Evolutionary conservation across 257 asterid species (phyloP), one percentile per base, ranked within the genome.

Genomic region (Solanum stenotomum): DNA sequence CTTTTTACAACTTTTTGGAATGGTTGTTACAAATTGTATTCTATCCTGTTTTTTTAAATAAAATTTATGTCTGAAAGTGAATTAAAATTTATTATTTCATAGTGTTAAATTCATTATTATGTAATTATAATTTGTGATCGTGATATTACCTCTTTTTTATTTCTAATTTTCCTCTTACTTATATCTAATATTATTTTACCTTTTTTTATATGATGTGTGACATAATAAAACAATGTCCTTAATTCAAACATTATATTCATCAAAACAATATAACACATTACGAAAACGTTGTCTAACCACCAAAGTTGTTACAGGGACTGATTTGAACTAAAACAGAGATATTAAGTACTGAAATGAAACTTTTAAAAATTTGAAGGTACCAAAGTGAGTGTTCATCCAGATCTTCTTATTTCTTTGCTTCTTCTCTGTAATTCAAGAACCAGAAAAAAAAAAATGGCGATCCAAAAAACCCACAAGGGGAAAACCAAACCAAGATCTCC

Each of bases 401-500:
- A 81, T 81, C 68, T 44, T 79, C 85, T 27, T 81, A 81, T 49
- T 81, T 81, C 63, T 18, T 81, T 18, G 20, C n/a, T 46, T 0
- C 25, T 42, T 2, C 42, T 27, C 42, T 16, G 85, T 16, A 29
- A 10, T 49, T 49, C 42, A 5, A 81, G 85, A 81, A 29, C 10
- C 75, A 49, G 37, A 20, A 74, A 68, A 63, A 52, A 52, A 22
- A 59, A 59, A 7, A 96, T 96, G 99, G 96, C 96, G 95, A 95
- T 94, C 94, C 93, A 89, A 89, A 97, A 87, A 94, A 27, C 88
- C 92, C 92, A 88, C 67, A 93, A 87, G 90, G 90, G 90, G 56
- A 96, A 94, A 92, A 83, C 90, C 71, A 96, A 92, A 75, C 90
- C 94, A 92, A 94, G 98, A 95, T 95, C 98, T 87, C 90, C 95